These are phyloP conservation scores for Colletotrichum sp. DNA, from an alignment of 2,329 filamentous ascomycete genomes.

Conservation along the genomic window DNA sequence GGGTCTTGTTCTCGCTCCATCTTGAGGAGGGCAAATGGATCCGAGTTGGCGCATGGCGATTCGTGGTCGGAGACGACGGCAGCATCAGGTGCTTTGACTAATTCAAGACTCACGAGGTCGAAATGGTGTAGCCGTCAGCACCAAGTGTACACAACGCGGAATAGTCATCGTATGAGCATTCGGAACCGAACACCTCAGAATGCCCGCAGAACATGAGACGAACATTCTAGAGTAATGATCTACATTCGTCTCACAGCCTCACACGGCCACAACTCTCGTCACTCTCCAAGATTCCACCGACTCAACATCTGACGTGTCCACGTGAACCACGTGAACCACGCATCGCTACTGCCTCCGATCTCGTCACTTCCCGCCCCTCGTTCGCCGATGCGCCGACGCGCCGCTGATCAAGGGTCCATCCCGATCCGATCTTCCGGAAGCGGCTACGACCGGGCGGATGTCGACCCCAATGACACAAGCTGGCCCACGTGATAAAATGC, in stretches of 20 bases:
- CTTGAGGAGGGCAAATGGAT: neutral
- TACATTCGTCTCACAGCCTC: neutral
- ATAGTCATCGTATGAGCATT: accelerated
- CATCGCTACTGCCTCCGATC: neutral
- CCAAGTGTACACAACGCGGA: neutral
- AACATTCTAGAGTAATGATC: neutral
- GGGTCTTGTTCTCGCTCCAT: neutral
- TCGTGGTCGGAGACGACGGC: neutral
- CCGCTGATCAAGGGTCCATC: neutral
- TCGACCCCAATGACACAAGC: neutral
- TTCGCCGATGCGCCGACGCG: neutral
- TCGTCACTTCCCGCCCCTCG: neutral
- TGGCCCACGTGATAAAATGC: neutral
- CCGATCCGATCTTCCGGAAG: neutral
- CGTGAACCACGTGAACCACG: neutral
- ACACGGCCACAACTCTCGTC: neutral
- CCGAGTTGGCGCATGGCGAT: neutral
- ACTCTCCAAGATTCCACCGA: neutral
- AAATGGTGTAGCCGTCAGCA: neutral
- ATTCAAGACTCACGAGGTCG: neutral
- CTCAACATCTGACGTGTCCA: neutral
- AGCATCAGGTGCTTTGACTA: neutral
- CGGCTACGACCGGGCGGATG: neutral
- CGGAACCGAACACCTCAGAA: neutral
- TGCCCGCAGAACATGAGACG: neutral